phyloP scores from a whole-genome alignment of 164 flowering plant genomes.

The Aristolochia fimbriata region DNA sequence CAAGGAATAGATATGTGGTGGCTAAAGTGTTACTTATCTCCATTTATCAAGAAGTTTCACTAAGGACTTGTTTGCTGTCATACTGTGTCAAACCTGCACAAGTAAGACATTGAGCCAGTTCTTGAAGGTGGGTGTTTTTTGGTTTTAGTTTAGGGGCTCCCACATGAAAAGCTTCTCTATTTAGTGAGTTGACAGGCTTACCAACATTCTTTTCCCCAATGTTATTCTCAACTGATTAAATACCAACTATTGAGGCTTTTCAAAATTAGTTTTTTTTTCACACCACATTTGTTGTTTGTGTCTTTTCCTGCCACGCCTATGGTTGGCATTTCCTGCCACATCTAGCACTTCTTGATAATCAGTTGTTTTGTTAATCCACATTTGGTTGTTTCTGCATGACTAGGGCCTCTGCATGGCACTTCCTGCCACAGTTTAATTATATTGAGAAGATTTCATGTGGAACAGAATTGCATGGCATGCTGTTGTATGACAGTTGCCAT shows the following conservation, averaged over 20 bases:
- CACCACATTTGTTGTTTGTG: neutral
- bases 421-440: no score
- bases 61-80: slow-evolving; percentile 33
- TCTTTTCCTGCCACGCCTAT: neutral
- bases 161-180: neutral
- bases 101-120: slow-evolving; percentile 36
- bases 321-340: no score
- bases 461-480: no score
- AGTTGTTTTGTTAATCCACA: no score
- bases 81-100: slow-evolving; percentile 43
- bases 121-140: slow-evolving; percentile 41
- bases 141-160: slow-evolving; percentile 29
- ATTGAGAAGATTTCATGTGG: no score
- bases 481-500: no score
- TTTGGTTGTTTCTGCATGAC: no score
- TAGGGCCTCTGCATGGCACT: no score
- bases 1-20: slow-evolving; percentile 55
- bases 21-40: slow-evolving; percentile 38
- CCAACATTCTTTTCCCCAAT: no score
- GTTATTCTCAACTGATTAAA: neutral
- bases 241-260: neutral
- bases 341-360: no score
- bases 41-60: slow-evolving; percentile 25
- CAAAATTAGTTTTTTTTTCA: no score
- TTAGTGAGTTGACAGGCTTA: neutral